phyloP scores from a whole-genome alignment of 2,329 filamentous ascomycete species.

The Xylariales sp. region DNA sequence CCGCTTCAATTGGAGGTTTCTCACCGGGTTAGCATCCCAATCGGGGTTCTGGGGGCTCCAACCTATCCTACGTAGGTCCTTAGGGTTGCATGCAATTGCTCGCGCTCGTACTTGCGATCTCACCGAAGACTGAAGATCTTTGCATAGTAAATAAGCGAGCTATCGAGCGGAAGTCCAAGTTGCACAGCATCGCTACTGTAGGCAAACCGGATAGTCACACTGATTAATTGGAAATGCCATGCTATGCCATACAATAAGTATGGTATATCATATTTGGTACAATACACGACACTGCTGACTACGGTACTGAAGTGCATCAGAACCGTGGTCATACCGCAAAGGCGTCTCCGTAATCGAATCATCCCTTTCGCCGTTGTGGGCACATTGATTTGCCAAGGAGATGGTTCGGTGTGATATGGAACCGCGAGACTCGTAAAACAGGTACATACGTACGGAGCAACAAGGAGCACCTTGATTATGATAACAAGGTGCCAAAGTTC shows the following conservation, averaged over 20 bases:
- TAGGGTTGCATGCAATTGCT: conserved; percentile 14
- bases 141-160: conserved; percentile 21
- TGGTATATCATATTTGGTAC: conserved; percentile 5
- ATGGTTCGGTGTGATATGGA: conserved; percentile 21
- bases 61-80: conserved; percentile 5
- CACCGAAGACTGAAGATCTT: conserved; percentile 16
- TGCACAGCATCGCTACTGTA: conserved; percentile 21
- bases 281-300: not conserved
- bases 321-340: too few relatives aligned
- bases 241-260: not conserved
- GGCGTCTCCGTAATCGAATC: too few relatives aligned
- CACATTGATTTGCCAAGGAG: conserved; percentile 12
- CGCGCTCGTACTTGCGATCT: conserved; percentile 2
- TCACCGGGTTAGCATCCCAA: conserved; percentile 20
- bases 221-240: conserved; percentile 1
- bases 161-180: conserved; percentile 22
- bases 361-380: conserved; percentile 2
- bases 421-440: not conserved
- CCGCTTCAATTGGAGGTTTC: conserved; percentile 13
- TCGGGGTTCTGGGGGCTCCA: conserved; percentile 9
- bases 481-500: too few relatives aligned
- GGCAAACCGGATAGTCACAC: conserved; percentile 11
- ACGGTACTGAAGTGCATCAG: too few relatives aligned
- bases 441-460: too few relatives aligned
- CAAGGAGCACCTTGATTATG: too few relatives aligned